A percentile compares a stretch with the other conserved stretches of the same genome.
Evolutionary conservation across 345 rosid species (phyloP).

Genomic region (Alliaria petiolata): DNA sequence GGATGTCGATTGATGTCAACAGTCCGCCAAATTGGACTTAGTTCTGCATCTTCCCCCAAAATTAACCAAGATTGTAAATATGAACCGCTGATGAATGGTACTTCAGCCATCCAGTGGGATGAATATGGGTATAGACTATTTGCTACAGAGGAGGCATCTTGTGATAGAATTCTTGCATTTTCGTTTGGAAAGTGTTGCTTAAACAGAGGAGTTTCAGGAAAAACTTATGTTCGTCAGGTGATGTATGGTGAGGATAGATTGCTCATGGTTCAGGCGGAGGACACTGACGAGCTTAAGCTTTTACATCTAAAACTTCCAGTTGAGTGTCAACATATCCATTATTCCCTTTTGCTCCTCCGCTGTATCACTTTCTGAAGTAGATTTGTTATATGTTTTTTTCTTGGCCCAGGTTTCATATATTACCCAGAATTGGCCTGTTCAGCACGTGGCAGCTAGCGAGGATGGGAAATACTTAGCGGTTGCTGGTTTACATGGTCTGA

Average conservation of each 20-base stretch:
- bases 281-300: constrained; percentile 84
- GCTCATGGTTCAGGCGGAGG: constrained; percentile 96
- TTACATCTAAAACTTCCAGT: constrained; percentile 95
- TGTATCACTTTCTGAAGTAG: constrained; percentile 26
- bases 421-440: constrained; percentile 99
- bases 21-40: constrained; percentile 84
- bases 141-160: constrained; percentile 82
- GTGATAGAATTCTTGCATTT: constrained; percentile 85
- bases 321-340: constrained; percentile 32
- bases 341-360: constrained; percentile 17
- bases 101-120: constrained; percentile 93
- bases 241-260: constrained; percentile 94
- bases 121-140: constrained; percentile 88
- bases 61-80: constrained; percentile 70
- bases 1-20: constrained; percentile 99
- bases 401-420: constrained; percentile 74
- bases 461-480: constrained; percentile 94
- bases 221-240: constrained; percentile 87
- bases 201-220: constrained; percentile 90
- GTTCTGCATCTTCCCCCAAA: constrained; percentile 77
- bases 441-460: constrained; percentile 95
- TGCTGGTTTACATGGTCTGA: constrained; percentile 94
- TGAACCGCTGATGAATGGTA: constrained; percentile 88
- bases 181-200: constrained; percentile 97
- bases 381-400: constrained; percentile 22